Evolutionary conservation across 108 stramenopile genomes (phyloP).

Genomic region (Stephanodiscus triporus): DNA sequence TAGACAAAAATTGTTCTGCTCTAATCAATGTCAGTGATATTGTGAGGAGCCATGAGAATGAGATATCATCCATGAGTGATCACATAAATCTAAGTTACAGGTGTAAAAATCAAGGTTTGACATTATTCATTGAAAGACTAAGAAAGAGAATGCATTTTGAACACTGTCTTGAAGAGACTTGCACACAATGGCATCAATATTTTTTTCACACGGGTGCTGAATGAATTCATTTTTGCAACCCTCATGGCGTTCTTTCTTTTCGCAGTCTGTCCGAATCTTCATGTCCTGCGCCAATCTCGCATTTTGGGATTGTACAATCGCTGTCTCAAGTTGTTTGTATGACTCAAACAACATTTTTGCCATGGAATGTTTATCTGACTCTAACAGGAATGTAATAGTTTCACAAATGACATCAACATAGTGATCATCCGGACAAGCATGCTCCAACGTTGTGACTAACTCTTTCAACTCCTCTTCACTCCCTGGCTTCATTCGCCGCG

Average conservation of each 20-base stretch:
- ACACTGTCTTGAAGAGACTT: slow-evolving; percentile 38
- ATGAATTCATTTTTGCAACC: slow-evolving; percentile 36
- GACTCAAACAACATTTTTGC: slow-evolving; percentile 54
- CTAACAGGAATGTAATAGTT: slow-evolving; percentile 68
- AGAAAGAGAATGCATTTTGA: slow-evolving; percentile 27
- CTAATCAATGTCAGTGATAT: too few species aligned
- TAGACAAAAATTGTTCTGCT: too few species aligned
- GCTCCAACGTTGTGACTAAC: slow-evolving; percentile 54
- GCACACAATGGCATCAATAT: slow-evolving; percentile 57
- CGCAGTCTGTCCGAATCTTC: slow-evolving; percentile 32
- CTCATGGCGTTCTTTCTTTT: slow-evolving; percentile 40
- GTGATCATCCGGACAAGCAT: slow-evolving; percentile 54
- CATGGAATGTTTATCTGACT: slow-evolving; percentile 45
- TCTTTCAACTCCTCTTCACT: slow-evolving; percentile 79
- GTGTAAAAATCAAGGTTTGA: too few species aligned
- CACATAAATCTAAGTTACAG: too few species aligned
- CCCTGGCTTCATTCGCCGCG: slow-evolving; percentile 68
- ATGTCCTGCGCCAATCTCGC: slow-evolving; percentile 41
- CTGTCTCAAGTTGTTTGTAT: slow-evolving; percentile 49
- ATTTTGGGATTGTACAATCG: slow-evolving; percentile 41
- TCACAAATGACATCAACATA: slow-evolving; percentile 60
- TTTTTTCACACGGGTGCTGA: slow-evolving; percentile 60
- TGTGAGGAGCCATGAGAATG: too few species aligned
- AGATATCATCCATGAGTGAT: too few species aligned
- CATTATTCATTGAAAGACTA: not conserved